Evolutionary conservation across 176 grass and related monocot species (phyloP).

Genomic region (Avena insularis): DNA sequence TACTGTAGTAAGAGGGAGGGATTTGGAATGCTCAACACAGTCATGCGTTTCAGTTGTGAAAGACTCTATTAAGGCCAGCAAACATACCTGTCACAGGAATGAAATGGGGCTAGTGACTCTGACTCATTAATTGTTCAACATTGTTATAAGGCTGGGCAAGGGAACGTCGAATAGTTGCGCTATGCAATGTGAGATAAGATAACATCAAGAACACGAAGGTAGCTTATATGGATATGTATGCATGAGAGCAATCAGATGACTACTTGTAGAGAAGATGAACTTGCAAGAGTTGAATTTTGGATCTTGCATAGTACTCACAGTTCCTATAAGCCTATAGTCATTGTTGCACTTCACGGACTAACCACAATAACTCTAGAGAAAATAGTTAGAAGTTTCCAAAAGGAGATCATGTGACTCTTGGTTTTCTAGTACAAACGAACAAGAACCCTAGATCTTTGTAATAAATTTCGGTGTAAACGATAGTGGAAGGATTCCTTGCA

Average conservation of each 20-base stretch:
- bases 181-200: slow-evolving; percentile 32
- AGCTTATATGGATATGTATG: not conserved
- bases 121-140: slow-evolving; percentile 7
- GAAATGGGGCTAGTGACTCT: not conserved
- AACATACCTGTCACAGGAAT: not conserved
- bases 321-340: slow-evolving; percentile 9
- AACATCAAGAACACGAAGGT: not conserved
- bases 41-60: not conserved
- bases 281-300: slow-evolving; percentile 26
- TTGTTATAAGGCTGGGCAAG: not conserved
- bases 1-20: not conserved
- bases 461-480: not conserved
- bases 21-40: slow-evolving; percentile 12
- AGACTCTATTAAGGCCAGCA: not conserved
- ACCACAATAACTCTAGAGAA: not conserved
- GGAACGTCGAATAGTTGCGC: slow-evolving; percentile 2
- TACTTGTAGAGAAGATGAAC: slow-evolving; percentile 11
- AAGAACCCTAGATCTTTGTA: not conserved
- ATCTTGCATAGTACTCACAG: not conserved
- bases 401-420: not conserved
- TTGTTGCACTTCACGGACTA: not conserved
- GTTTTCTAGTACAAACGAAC: not conserved
- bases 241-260: not conserved
- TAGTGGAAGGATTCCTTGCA: not conserved
- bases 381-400: not conserved